Conservation (phyloP, 2,329 filamentous ascomycete genomes). For the Aureobasidium sp. region DNA sequence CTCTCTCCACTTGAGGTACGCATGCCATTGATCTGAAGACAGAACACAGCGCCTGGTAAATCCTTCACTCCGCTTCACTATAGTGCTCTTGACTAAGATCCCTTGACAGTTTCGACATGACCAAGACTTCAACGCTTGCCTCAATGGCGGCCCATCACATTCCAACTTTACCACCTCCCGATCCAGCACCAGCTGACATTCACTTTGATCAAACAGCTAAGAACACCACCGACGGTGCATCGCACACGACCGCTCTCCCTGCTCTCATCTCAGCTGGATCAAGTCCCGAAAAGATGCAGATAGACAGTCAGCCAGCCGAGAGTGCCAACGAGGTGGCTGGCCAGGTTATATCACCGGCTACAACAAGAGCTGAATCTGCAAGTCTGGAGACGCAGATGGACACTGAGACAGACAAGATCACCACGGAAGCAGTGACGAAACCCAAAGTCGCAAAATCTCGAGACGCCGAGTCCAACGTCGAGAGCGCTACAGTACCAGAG, state of each 20-base stretch:
- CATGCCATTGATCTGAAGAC: neutral
- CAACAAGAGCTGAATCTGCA: neutral
- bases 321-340: neutral
- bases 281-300: neutral
- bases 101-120: neutral
- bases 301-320: too few relatives aligned
- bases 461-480: neutral
- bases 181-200: neutral
- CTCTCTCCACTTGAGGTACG: neutral
- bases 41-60: neutral
- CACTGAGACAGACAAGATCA: neutral
- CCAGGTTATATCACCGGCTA: neutral
- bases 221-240: neutral
- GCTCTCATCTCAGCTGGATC: neutral
- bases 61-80: neutral
- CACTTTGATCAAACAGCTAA: neutral
- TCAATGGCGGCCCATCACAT: neutral
- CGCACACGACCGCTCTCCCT: neutral
- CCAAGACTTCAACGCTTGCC: neutral
- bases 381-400: neutral
- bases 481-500: neutral
- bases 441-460: neutral
- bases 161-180: neutral
- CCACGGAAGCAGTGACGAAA: neutral
- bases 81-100: neutral